These are phyloP conservation scores for Aspergillus glaucus DNA, from an alignment of 2,329 filamentous ascomycete species.

Conservation along the genomic window DNA sequence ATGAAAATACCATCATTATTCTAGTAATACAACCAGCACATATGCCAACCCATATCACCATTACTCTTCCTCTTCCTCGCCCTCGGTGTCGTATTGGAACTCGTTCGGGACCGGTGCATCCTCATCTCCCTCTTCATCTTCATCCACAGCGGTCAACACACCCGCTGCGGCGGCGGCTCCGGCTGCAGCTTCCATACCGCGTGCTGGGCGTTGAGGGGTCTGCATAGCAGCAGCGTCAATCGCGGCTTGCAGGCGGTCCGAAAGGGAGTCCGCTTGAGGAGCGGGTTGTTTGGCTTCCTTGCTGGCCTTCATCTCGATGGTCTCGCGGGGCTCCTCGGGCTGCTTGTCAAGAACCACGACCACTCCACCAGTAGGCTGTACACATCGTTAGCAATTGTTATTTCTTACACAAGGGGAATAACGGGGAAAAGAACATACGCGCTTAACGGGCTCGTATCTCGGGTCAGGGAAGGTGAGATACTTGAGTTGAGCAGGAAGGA, in stretches of 20 bases:
- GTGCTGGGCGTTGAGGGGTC: constrained; percentile 24
- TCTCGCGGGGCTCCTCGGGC: constrained; percentile 68
- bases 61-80: constrained; percentile 31
- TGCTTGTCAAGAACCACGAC: constrained; percentile 82
- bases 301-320: constrained; percentile 89
- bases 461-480: constrained; percentile 88
- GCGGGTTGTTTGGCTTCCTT: constrained; percentile 50
- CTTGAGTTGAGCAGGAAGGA: constrained; percentile 87
- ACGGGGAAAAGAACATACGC: constrained; percentile 51
- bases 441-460: constrained; percentile 87
- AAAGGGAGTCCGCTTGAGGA: constrained; percentile 34
- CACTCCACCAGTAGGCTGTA: constrained; percentile 82
- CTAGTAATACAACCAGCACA: constrained; percentile 33
- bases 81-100: constrained; percentile 43
- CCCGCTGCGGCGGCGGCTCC: constrained; percentile 69
- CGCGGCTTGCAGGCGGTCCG: constrained; percentile 38
- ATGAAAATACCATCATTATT: constrained; percentile 24
- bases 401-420: neutral
- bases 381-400: constrained; percentile 34
- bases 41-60: constrained; percentile 9
- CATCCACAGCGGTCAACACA: constrained; percentile 80
- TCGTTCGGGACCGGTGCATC: constrained; percentile 43
- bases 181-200: constrained; percentile 18
- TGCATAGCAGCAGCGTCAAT: constrained; percentile 27
- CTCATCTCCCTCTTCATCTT: constrained; percentile 49